Conservation (phyloP, 768 basidiomycete genomes). For the Chalciporus pseudorubinellus region DNA sequence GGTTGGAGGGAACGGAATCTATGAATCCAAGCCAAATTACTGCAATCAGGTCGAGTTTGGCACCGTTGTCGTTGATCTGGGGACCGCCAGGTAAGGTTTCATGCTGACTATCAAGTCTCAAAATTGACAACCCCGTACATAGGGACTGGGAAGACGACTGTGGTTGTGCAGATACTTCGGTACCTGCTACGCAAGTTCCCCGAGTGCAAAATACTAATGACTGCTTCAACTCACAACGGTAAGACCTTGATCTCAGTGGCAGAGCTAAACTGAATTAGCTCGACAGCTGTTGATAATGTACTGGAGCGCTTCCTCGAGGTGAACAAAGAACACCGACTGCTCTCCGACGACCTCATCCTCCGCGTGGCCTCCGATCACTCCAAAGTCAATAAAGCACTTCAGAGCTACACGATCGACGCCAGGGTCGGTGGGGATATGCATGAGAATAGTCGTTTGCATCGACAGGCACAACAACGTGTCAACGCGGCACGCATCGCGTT, state of each 20-base stretch:
- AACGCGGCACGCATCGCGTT: constrained; percentile 57
- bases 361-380: constrained; percentile 66
- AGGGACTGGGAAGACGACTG: constrained; percentile 75
- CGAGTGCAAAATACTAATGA: constrained; percentile 57
- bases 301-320: constrained; percentile 56
- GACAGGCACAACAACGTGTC: constrained; percentile 58
- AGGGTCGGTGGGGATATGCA: constrained; percentile 57
- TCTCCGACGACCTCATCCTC: constrained; percentile 56
- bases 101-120: background rate
- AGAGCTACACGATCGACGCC: constrained; percentile 61
- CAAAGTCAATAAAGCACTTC: constrained; percentile 56
- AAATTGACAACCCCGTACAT: background rate
- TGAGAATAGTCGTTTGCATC: constrained; percentile 54
- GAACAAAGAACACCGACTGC: constrained; percentile 43
- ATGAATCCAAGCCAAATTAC: constrained; percentile 56
- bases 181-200: constrained; percentile 35
- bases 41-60: constrained; percentile 47
- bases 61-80: constrained; percentile 59
- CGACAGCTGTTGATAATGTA: constrained; percentile 67
- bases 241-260: background rate
- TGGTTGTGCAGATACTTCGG: constrained; percentile 59
- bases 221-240: constrained; percentile 72
- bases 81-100: constrained; percentile 55
- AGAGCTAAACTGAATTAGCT: background rate
- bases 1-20: constrained; percentile 10